Conservation (phyloP, 2,329 filamentous ascomycete species). For the Phyllachora maydis region DNA sequence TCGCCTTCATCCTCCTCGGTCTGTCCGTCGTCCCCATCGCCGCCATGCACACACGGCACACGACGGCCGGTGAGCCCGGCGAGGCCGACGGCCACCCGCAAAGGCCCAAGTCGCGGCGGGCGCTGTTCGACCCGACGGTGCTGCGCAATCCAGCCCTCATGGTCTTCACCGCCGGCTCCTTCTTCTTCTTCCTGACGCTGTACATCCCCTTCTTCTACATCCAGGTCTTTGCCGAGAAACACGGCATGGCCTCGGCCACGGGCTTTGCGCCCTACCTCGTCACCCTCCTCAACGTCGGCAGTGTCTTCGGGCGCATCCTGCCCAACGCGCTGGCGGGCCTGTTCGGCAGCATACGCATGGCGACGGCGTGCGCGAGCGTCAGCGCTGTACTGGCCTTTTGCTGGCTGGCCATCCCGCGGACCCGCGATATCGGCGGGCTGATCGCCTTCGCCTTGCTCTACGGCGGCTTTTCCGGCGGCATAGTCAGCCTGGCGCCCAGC, state of each 20-base stretch:
- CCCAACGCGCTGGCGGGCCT: constrained; percentile 22
- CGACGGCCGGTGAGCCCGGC: constrained; percentile 9
- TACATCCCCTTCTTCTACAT: constrained; percentile 28
- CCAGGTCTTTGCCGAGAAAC: constrained; percentile 17
- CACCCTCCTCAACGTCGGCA: constrained; percentile 19
- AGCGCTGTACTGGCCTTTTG: constrained; percentile 16
- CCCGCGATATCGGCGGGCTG: constrained; percentile 12
- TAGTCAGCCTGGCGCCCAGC: constrained; percentile 20
- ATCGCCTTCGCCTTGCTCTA: constrained; percentile 20
- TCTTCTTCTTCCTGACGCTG: constrained; percentile 20
- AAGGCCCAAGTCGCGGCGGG: too few species aligned
- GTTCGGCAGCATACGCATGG: constrained; percentile 17
- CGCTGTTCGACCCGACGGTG: constrained; percentile 14
- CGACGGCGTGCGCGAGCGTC: constrained; percentile 11
- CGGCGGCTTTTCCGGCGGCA: constrained; percentile 21
- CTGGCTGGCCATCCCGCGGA: constrained; percentile 19
- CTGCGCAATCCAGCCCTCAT: constrained; percentile 17
- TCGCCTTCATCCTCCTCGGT: constrained; percentile 28
- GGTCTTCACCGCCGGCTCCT: constrained; percentile 13
- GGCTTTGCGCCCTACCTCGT: constrained; percentile 19
- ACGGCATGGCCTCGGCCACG: constrained; percentile 13
- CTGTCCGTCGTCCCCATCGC: constrained; percentile 15
- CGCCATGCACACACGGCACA: constrained; percentile 16
- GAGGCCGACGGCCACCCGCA: too few species aligned
- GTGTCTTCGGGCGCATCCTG: constrained; percentile 21